Conservation (phyloP, 257 asterid genomes). For the Schizonepeta tenuifolia region DNA sequence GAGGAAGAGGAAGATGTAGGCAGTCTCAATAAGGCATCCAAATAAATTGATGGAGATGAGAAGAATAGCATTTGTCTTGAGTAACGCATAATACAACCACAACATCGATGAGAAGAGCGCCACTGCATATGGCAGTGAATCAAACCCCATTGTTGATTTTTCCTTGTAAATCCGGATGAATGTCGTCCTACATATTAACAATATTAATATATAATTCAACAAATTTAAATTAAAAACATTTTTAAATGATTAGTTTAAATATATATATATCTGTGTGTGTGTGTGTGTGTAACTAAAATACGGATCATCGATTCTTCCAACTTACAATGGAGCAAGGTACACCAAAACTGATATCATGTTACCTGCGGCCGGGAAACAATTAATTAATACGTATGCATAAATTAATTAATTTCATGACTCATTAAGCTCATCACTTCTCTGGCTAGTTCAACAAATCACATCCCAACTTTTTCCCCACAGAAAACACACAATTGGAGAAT, state of each 20-base stretch:
- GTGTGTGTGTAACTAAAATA: too few relatives aligned
- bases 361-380: conserved; percentile 43
- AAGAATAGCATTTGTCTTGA: conserved; percentile 46
- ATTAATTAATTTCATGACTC: neutral
- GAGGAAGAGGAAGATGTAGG: conserved; percentile 49
- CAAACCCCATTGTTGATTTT: conserved; percentile 59
- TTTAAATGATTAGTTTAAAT: too few relatives aligned
- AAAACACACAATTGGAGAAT: too few relatives aligned
- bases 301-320: conserved; percentile 4
- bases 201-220: too few relatives aligned
- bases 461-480: neutral
- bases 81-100: conserved; percentile 58
- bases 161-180: conserved; percentile 49
- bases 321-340: conserved; percentile 85
- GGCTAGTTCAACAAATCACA: conserved; percentile 6
- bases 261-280: too few relatives aligned
- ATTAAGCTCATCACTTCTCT: too few relatives aligned
- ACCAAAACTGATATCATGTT: conserved; percentile 71
- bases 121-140: conserved; percentile 55
- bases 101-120: conserved; percentile 58
- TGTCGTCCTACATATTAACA: conserved; percentile 48
- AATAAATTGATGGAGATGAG: conserved; percentile 58
- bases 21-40: conserved; percentile 53
- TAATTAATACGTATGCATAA: neutral
- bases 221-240: too few relatives aligned